A percentile compares a stretch with the other conserved stretches of the same genome.
These are phyloP conservation scores for Sarocladium kiliense DNA, from an alignment of 2,329 filamentous ascomycete species.

Conservation along the genomic window DNA sequence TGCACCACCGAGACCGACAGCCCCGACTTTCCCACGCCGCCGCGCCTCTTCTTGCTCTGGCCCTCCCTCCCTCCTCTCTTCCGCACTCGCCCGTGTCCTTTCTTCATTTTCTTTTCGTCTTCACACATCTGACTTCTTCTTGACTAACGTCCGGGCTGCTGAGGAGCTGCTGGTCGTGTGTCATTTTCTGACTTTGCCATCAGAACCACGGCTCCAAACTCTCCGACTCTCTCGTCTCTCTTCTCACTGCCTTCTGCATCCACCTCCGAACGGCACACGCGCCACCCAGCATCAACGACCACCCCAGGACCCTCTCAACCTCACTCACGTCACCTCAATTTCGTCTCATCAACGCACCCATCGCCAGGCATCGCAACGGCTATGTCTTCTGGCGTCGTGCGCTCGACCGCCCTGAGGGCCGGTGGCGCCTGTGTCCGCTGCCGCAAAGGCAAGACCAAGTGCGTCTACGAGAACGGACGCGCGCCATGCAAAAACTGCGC, in stretches of 20 bases:
- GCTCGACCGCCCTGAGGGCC: constrained; percentile 55
- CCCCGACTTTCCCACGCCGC: constrained; percentile 6
- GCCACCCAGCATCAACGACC: background rate
- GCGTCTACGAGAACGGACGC: constrained; percentile 57
- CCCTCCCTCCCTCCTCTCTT: constrained; percentile 1
- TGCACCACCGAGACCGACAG: background rate
- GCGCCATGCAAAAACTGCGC: constrained; percentile 60
- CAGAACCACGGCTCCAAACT: background rate
- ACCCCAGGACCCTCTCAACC: constrained; percentile 13
- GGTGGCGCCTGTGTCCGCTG: constrained; percentile 58
- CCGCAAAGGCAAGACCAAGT: constrained; percentile 60
- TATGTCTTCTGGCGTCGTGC: constrained; percentile 37
- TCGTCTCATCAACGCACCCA: background rate
- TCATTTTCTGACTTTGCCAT: background rate
- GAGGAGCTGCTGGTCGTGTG: background rate
- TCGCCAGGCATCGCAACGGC: too few species aligned
- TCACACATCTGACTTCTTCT: background rate
- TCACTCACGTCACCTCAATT: constrained; percentile 10
- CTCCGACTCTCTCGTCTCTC: background rate
- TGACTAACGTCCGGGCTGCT: background rate
- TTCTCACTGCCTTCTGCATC: background rate
- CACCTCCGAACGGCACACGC: background rate
- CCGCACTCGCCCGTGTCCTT: constrained; percentile 1
- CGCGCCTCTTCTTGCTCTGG: background rate
- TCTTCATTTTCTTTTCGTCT: background rate